A percentile compares a stretch with the other conserved stretches of the same genome.
These are phyloP conservation scores for Globisporangium cederbergense DNA, from an alignment of 352 stramenopile species.

Conservation along the genomic window DNA sequence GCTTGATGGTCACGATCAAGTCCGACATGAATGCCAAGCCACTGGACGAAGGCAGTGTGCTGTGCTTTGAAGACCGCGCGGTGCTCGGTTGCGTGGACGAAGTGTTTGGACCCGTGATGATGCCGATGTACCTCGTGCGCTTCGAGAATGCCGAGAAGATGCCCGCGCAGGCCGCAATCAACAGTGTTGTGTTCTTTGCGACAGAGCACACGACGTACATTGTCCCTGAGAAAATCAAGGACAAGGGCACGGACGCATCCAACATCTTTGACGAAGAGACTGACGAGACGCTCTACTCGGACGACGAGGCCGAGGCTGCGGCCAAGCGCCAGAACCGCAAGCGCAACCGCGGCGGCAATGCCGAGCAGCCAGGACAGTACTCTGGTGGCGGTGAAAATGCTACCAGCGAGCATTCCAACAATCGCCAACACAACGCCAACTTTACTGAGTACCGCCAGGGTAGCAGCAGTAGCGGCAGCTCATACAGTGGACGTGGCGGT, in stretches of 20 bases:
- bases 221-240: conserved; percentile 63
- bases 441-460: conserved; percentile 13
- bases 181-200: conserved; percentile 57
- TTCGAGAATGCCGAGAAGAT: conserved; percentile 74
- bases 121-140: conserved; percentile 87
- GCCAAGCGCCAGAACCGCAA: conserved; percentile 72
- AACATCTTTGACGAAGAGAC: conserved; percentile 87
- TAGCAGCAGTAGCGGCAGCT: neutral
- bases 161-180: conserved; percentile 34
- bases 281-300: conserved; percentile 73
- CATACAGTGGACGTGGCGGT: conserved; percentile 17
- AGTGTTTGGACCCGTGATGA: conserved; percentile 78
- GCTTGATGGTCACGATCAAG: conserved; percentile 81
- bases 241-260: conserved; percentile 83
- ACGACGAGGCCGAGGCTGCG: conserved; percentile 76
- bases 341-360: conserved; percentile 38
- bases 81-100: conserved; percentile 83
- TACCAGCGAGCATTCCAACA: conserved; percentile 5
- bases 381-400: neutral
- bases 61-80: conserved; percentile 75
- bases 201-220: conserved; percentile 84
- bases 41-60: conserved; percentile 76
- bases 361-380: neutral
- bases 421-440: conserved; percentile 1
- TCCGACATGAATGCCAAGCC: conserved; percentile 52